Conservation (phyloP, 192 early-diverging fungal genomes). For the Geranomyces michiganensis region DNA sequence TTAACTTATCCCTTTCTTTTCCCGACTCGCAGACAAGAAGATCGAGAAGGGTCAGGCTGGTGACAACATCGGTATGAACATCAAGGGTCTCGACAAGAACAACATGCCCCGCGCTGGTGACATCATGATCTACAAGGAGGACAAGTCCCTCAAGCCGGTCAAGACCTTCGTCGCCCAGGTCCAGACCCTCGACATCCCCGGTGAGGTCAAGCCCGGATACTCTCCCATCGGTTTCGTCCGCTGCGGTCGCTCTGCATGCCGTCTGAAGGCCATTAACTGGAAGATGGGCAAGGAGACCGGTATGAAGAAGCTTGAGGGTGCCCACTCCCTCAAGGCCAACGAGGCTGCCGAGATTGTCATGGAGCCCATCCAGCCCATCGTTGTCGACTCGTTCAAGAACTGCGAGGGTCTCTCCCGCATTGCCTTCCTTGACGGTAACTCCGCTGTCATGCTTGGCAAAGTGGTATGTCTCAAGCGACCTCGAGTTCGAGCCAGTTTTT, state of each 20-base stretch:
- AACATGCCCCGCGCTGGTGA: slow-evolving; percentile 96
- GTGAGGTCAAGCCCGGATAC: slow-evolving; percentile 93
- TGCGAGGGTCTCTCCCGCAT: slow-evolving; percentile 40
- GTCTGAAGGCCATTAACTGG: slow-evolving; percentile 86
- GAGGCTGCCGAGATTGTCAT: slow-evolving; percentile 47
- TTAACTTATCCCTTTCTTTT: slow-evolving; percentile 3
- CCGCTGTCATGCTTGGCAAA: background rate
- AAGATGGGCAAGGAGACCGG: slow-evolving; percentile 97
- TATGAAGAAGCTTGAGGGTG: slow-evolving; percentile 84
- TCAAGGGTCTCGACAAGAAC: slow-evolving; percentile 98
- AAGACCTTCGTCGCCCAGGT: slow-evolving; percentile 93
- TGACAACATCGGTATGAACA: slow-evolving; percentile 99
- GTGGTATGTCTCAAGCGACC: background rate
- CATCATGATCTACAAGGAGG: slow-evolving; percentile 96
- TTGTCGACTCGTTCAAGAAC: slow-evolving; percentile 41
- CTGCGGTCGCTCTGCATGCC: slow-evolving; percentile 97
- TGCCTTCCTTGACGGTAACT: slow-evolving; percentile 33
- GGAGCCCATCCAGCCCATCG: slow-evolving; percentile 38
- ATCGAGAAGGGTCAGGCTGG: slow-evolving; percentile 86
- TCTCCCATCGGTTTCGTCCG: slow-evolving; percentile 94
- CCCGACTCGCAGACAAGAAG: slow-evolving; percentile 62
- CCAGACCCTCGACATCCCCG: slow-evolving; percentile 95
- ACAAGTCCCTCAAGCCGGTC: slow-evolving; percentile 86
- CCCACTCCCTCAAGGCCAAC: slow-evolving; percentile 92
- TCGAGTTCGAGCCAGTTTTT: background rate